These are phyloP conservation scores for Akanthomyces muscarius DNA, from an alignment of 2,329 filamentous ascomycete species.

Conservation along the genomic window DNA sequence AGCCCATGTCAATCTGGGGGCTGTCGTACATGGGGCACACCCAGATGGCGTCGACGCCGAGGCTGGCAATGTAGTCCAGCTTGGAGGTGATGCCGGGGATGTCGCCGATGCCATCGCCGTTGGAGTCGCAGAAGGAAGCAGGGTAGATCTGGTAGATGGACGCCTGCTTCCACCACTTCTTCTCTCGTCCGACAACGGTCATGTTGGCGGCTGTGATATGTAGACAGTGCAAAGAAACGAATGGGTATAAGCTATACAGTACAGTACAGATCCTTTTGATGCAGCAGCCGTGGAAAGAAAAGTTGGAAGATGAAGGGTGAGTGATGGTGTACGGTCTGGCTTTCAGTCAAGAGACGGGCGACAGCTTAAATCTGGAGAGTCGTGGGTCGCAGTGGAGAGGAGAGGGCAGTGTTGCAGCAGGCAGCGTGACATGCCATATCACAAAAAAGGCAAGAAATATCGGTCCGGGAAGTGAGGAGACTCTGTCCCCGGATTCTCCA, in stretches of 20 bases:
- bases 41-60: conserved; percentile 65
- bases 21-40: conserved; percentile 62
- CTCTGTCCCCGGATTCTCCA: conserved; percentile 1
- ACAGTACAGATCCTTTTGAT: no score
- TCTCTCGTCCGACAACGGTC: conserved; percentile 23
- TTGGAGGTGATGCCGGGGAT: conserved; percentile 60
- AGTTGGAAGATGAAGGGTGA: no score
- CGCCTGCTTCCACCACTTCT: conserved; percentile 53
- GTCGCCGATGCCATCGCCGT: conserved; percentile 58
- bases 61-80: conserved; percentile 55
- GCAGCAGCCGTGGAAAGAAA: background rate
- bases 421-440: background rate
- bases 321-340: conserved; percentile 1
- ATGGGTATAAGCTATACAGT: background rate
- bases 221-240: background rate
- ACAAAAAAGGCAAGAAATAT: background rate
- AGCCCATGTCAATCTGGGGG: conserved; percentile 66
- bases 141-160: conserved; percentile 59
- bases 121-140: conserved; percentile 53
- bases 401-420: background rate
- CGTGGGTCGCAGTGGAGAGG: conserved; percentile 9
- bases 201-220: conserved; percentile 19
- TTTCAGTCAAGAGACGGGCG: background rate
- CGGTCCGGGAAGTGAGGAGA: background rate
- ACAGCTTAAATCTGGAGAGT: conserved; percentile 6